These are phyloP conservation scores for Tetragonia tetragonoides DNA, from an alignment of 148 eudicot genomes.

Conservation along the genomic window DNA sequence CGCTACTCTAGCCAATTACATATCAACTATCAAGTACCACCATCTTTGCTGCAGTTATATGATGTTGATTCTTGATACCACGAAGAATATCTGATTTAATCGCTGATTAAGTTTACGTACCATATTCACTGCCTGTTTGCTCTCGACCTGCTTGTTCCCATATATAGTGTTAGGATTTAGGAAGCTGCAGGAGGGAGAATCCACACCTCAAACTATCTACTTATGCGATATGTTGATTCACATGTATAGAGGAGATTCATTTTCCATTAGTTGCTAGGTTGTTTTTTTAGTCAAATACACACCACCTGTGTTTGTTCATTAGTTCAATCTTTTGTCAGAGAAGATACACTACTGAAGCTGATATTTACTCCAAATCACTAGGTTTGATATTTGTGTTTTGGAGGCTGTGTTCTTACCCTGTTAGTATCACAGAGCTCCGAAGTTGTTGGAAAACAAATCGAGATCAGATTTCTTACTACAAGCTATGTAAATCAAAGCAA, in stretches of 20 bases:
- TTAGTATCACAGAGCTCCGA: background rate
- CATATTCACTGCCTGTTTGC: background rate
- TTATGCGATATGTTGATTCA: background rate
- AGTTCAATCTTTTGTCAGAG: background rate
- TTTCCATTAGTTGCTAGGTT: constrained; percentile 13
- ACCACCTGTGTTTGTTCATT: background rate
- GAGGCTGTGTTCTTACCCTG: background rate
- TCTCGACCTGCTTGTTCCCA: constrained; percentile 11
- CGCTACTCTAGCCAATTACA: constrained; percentile 1
- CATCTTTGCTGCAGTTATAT: background rate
- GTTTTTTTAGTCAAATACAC: background rate
- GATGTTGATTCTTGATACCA: constrained; percentile 5
- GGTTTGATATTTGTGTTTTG: constrained; percentile 5
- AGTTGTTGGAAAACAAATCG: background rate
- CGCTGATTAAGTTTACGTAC: background rate
- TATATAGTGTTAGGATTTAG: background rate
- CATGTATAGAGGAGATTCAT: constrained; percentile 20
- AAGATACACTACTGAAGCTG: constrained; percentile 9
- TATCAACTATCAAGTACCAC: background rate
- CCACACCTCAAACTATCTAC: background rate
- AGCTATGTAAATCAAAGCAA: background rate
- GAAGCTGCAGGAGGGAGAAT: constrained; percentile 8
- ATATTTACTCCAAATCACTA: background rate
- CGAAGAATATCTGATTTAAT: constrained; percentile 9
- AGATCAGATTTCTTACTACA: background rate